Evolutionary conservation across 768 basidiomycete species (phyloP), one percentile per base, ranked within the genome.

Genomic region (Suillus variegatus): DNA sequence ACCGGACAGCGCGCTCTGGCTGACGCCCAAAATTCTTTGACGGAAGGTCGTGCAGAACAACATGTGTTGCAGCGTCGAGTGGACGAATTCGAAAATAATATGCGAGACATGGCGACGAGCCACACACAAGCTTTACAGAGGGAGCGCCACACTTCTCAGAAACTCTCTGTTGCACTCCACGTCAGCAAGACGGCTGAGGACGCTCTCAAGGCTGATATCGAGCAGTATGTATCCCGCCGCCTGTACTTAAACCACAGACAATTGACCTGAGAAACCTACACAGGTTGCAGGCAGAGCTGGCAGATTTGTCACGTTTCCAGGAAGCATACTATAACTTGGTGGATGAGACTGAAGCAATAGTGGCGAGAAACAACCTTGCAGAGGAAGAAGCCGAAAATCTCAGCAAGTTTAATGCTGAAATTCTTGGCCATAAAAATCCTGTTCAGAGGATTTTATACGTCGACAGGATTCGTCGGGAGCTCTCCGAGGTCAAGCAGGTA

Each of bases 401-500:
- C 51, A 88, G 91, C 68, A 84, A 82, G 71, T 90, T 94, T 78
- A 96, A 96, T 68, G 91, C 93, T 0, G 88, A 95, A 73, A 91
- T 97, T 65, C 79, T 95, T 20, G 87, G 93, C 0, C 94, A 96
- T 73, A 83, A 85, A 41, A 95, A 96, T 72, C 91, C 92, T 10
- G 87, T 88, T 2, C 95, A 97, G 76, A 86, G 88, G 65, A 94
- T 97, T 70, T 81, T 88, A 74, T 96, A 97, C 69, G 88, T 97
- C 18, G 95, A 96, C 65, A 84, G 88, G 62, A 87, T 97, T 61
- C 84, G 95, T 43, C 80, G 84, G 64, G 94, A 97, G 73, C 78
- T 96, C 58, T 86, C 92, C 3, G 88, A 93, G 63, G 82, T 85
- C 6, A 94, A 94, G 75, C 91, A 93, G 77, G 94, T 93, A 66